Evolutionary conservation across 768 basidiomycete species (phyloP).

Genomic region (Lactarius quietus): DNA sequence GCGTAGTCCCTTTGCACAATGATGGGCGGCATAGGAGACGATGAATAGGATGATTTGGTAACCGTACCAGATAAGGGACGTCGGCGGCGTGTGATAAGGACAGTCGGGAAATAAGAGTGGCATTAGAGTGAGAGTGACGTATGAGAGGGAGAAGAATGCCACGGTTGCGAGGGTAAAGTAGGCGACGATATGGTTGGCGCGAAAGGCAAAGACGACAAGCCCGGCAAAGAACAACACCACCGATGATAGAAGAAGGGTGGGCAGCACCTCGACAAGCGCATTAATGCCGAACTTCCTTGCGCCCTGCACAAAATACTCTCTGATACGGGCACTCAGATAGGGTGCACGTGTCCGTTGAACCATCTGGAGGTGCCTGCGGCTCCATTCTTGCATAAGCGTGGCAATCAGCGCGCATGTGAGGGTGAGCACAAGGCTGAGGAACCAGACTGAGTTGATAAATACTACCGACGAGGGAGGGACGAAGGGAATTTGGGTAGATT

Average conservation of each 20-base stretch:
- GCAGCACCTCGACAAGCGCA: conserved; percentile 39
- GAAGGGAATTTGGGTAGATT: neutral
- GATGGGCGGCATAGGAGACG: neutral
- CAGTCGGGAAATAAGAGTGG: neutral
- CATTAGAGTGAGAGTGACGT: neutral
- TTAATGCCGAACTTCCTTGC: conserved; percentile 39
- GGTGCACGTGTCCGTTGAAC: neutral
- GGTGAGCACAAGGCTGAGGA: conserved; percentile 2
- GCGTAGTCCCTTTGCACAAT: no score
- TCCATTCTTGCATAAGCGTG: conserved; percentile 6
- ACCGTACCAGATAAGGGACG: conserved; percentile 2
- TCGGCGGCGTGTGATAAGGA: conserved; percentile 1
- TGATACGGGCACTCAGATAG: neutral
- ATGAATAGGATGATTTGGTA: neutral
- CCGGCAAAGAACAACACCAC: neutral
- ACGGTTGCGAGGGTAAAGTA: neutral
- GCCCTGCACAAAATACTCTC: conserved; percentile 35
- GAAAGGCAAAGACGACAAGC: conserved; percentile 5
- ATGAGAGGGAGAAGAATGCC: neutral
- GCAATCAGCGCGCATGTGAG: neutral
- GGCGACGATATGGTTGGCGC: neutral
- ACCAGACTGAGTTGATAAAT: conserved; percentile 4
- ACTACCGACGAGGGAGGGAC: neutral
- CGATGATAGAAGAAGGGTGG: neutral
- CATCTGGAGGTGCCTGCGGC: neutral